A percentile compares a stretch with the other conserved stretches of the same genome.
phyloP scores from a whole-genome alignment of 2,329 filamentous ascomycete genomes.

The Clathrospora elynae region DNA sequence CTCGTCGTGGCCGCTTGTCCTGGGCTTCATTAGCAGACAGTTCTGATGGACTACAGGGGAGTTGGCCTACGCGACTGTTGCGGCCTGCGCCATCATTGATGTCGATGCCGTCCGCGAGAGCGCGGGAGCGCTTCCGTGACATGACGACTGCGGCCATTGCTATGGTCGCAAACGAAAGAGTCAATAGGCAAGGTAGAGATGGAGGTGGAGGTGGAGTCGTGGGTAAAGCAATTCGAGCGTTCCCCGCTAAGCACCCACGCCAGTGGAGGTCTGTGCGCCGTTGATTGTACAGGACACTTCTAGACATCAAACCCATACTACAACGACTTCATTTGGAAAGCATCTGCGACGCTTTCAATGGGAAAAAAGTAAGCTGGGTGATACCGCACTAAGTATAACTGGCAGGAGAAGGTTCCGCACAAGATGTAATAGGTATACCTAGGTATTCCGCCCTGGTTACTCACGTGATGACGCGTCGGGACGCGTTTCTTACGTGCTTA shows the following conservation, averaged over 20 bases:
- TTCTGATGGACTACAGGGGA: neutral
- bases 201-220: conserved; percentile 2
- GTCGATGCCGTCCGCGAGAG: conserved; percentile 27
- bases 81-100: conserved; percentile 12
- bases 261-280: too few species aligned
- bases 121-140: conserved; percentile 41
- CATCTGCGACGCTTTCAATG: too few species aligned
- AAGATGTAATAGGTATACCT: too few species aligned
- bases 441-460: too few species aligned
- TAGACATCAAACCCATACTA: too few species aligned
- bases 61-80: conserved; percentile 28
- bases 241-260: too few species aligned
- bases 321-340: too few species aligned
- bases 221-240: too few species aligned
- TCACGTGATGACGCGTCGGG: conserved; percentile 26
- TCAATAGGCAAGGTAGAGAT: neutral
- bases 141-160: conserved; percentile 24
- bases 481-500: conserved; percentile 6
- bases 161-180: conserved; percentile 1
- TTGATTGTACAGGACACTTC: too few species aligned
- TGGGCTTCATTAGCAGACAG: conserved; percentile 22
- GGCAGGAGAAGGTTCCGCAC: too few species aligned
- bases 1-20: conserved; percentile 40
- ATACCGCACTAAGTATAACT: too few species aligned
- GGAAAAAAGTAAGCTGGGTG: too few species aligned